A percentile compares a stretch with the other conserved stretches of the same genome.
phyloP scores from a whole-genome alignment of 768 basidiomycete genomes.

The Sarcodon aspratus region DNA sequence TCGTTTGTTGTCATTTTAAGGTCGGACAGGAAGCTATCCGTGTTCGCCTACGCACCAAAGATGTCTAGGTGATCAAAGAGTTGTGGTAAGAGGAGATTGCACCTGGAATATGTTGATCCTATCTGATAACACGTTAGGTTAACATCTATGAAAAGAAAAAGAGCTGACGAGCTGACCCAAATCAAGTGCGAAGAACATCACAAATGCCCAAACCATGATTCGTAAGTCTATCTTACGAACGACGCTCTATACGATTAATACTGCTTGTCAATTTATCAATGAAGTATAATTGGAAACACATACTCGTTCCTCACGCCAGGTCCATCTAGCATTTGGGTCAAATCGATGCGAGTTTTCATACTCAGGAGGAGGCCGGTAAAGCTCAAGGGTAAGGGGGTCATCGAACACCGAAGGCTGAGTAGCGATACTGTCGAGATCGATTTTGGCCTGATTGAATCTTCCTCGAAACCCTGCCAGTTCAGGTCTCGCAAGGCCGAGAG shows the following conservation, averaged over 20 bases:
- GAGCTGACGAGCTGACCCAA: conserved; percentile 47
- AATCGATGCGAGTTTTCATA: conserved; percentile 59
- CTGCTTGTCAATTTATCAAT: neutral
- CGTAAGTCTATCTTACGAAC: conserved; percentile 25
- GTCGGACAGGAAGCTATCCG: conserved; percentile 58
- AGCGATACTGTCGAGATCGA: conserved; percentile 39
- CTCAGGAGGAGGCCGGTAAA: conserved; percentile 37
- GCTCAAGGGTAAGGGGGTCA: conserved; percentile 35
- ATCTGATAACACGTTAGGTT: no score
- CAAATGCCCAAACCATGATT: conserved; percentile 48
- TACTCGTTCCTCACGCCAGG: conserved; percentile 56
- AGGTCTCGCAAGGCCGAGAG: no score
- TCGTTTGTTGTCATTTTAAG: conserved; percentile 53
- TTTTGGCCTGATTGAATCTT: conserved; percentile 1
- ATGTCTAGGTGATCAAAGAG: no score
- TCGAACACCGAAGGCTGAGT: conserved; percentile 57
- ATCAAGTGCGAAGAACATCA: conserved; percentile 56
- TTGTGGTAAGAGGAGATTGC: no score
- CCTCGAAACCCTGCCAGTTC: no score
- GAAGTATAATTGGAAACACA: no score
- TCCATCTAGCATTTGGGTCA: conserved; percentile 57
- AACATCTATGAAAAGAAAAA: no score
- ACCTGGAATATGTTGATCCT: no score
- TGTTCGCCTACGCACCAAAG: conserved; percentile 39
- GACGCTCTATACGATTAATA: no score